Evolutionary conservation across 108 stramenopile genomes (phyloP).

Genomic region (Skeletonema menzelii): DNA sequence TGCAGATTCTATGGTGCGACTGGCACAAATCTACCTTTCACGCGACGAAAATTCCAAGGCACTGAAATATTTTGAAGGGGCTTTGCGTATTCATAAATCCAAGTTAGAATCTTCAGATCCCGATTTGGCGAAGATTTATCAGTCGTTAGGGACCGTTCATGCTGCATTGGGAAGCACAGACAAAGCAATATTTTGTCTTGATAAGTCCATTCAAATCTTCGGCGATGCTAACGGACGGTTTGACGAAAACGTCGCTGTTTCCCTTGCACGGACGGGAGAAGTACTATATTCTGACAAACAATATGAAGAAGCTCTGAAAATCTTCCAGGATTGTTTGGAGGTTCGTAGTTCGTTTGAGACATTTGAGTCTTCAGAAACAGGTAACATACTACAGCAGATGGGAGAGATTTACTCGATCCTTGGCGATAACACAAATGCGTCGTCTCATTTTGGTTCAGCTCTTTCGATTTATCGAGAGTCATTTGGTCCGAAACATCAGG

Average conservation of each 20-base stretch:
- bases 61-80: conserved; percentile 47
- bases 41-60: conserved; percentile 33
- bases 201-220: conserved; percentile 37
- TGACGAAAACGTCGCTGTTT: conserved; percentile 27
- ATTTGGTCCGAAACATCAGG: conserved; percentile 40
- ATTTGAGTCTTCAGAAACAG: conserved; percentile 23
- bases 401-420: conserved; percentile 27
- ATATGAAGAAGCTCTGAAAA: conserved; percentile 32
- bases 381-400: conserved; percentile 25
- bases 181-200: conserved; percentile 49
- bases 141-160: conserved; percentile 47
- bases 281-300: conserved; percentile 20
- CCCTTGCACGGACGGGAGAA: conserved; percentile 34
- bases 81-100: conserved; percentile 38
- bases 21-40: conserved; percentile 35
- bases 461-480: conserved; percentile 44
- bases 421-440: conserved; percentile 26
- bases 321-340: conserved; percentile 40
- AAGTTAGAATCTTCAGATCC: conserved; percentile 7
- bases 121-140: conserved; percentile 25
- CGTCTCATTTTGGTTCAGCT: conserved; percentile 34
- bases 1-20: conserved; percentile 41
- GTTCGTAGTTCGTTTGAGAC: conserved; percentile 20
- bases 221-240: conserved; percentile 19
- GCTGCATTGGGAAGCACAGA: conserved; percentile 14